Evolutionary conservation across 108 stramenopile species (phyloP).

Genomic region (Cyclotella sp.): DNA sequence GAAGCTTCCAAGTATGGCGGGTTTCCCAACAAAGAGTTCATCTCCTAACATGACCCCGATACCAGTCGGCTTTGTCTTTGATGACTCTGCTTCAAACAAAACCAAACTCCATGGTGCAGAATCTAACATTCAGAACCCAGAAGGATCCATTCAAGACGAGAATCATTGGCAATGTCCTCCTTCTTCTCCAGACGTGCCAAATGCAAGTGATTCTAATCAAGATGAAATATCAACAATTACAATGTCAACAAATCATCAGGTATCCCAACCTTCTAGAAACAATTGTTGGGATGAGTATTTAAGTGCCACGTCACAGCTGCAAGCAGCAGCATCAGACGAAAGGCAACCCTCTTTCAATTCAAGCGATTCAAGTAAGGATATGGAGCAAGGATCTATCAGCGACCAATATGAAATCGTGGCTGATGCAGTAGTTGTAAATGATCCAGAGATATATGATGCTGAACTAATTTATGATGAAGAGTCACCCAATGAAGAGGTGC

Average conservation of each 20-base stretch:
- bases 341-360: background rate
- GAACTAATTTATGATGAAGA: background rate
- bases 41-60: background rate
- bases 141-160: too few species aligned
- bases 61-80: constrained; percentile 1
- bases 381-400: background rate
- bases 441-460: constrained; percentile 12
- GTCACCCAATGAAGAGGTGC: background rate
- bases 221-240: background rate
- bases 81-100: background rate
- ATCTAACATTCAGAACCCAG: too few species aligned
- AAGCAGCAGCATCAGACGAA: background rate
- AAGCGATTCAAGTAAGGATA: background rate
- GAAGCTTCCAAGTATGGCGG: background rate
- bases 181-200: background rate
- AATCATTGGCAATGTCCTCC: background rate
- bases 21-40: background rate
- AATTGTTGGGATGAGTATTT: too few species aligned
- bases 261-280: too few species aligned
- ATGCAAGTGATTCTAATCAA: background rate
- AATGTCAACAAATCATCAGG: background rate
- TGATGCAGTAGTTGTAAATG: constrained; percentile 9
- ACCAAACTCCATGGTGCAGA: background rate
- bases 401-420: constrained; percentile 8
- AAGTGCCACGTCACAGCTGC: too few species aligned